phyloP scores from a whole-genome alignment of 805 yeast genomes.

The Starmerella riodocensis region DNA sequence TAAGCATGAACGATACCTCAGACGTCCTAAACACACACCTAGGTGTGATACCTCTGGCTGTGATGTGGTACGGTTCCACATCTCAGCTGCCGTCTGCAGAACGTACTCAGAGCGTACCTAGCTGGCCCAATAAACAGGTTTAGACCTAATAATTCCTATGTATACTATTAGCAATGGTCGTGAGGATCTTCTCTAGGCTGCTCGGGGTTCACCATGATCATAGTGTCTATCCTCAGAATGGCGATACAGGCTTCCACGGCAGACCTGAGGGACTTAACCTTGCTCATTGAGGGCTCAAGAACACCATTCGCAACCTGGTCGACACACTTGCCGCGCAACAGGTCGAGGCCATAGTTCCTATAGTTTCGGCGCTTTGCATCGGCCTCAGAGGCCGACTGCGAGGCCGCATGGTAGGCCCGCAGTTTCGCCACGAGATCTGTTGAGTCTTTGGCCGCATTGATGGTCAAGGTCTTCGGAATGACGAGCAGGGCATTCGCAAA shows the following conservation, averaged over 20 bases:
- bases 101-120: no score
- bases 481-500: constrained; percentile 81
- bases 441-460: constrained; percentile 95
- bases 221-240: constrained; percentile 91
- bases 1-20: no score
- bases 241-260: constrained; percentile 98
- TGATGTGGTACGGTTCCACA: no score
- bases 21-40: no score
- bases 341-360: constrained; percentile 83
- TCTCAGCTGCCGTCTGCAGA: no score
- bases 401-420: constrained; percentile 90
- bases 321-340: constrained; percentile 80
- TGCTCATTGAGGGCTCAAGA: constrained; percentile 87
- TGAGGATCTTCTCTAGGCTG: constrained; percentile 71
- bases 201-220: constrained; percentile 95
- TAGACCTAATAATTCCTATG: not conserved
- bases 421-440: constrained; percentile 88
- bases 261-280: constrained; percentile 81
- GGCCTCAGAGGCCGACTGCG: constrained; percentile 73
- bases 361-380: constrained; percentile 76
- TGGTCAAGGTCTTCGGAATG: constrained; percentile 93
- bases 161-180: constrained; percentile 35
- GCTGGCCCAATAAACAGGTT: no score
- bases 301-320: constrained; percentile 79
- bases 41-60: no score